Conservation (phyloP, 257 asterid species). For the Lavandula angustifolia region DNA sequence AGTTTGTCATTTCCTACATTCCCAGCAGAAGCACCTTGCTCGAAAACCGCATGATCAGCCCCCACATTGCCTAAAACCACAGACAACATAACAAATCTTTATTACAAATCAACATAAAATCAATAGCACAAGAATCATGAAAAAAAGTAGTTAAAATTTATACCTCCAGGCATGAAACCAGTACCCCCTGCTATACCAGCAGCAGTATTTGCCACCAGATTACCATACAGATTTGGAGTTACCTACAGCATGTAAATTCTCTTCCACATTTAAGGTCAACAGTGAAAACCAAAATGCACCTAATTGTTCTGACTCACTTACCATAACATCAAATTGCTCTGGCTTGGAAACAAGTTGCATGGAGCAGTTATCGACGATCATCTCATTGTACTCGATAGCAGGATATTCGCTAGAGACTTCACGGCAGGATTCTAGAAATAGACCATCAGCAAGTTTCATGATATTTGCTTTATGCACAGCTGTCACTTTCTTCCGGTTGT, state of each 20-base stretch:
- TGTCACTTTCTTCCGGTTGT: conserved; percentile 90
- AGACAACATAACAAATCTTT: neutral
- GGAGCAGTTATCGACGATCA: conserved; percentile 96
- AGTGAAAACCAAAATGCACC: neutral
- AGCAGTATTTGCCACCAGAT: conserved; percentile 76
- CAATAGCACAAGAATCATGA: neutral
- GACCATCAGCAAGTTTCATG: conserved; percentile 99
- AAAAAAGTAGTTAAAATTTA: no score
- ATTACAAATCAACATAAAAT: neutral
- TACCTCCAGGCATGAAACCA: conserved; percentile 96
- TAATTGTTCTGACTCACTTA: conserved; percentile 27
- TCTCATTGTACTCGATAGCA: conserved; percentile 79
- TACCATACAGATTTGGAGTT: conserved; percentile 86
- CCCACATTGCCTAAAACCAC: conserved; percentile 76
- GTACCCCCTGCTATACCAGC: conserved; percentile 96
- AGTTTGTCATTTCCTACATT: conserved; percentile 79
- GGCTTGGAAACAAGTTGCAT: conserved; percentile 99
- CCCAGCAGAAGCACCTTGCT: conserved; percentile 98
- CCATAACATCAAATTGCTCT: conserved; percentile 98
- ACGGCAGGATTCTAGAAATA: conserved; percentile 91
- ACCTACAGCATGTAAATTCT: conserved; percentile 45
- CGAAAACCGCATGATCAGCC: conserved; percentile 84
- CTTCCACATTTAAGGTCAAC: conserved; percentile 12
- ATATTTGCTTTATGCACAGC: conserved; percentile 99
- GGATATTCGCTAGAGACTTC: conserved; percentile 92